Base-by-base conservation (phyloP, 352 stramenopile genomes). In the Globisporangium nunn region DNA sequence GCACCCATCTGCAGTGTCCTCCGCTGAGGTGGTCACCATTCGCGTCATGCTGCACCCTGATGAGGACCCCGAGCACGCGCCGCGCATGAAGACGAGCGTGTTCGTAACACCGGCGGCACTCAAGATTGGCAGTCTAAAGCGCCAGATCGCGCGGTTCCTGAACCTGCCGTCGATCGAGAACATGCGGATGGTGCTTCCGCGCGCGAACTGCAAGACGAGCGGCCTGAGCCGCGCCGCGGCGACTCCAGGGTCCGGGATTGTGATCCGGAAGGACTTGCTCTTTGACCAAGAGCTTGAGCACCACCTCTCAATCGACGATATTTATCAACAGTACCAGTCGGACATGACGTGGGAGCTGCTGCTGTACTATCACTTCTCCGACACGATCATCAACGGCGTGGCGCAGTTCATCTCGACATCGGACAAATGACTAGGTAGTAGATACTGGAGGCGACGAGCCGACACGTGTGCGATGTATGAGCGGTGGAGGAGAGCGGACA, bases 241-340 rank as follows among this genome's bases (percentile, higher is more conserved):
- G 41, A 66, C 64, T n/a, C 64, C 48, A 6, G 49, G 41, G 0
- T 54, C 56, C 8, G 45, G 55, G 39, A 49, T 67, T 15, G 58
- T 61, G 15, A 72, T 87, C 52, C 77, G 81, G 33, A 75, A 84
- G 41, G 81, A 92, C 52, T 58, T 92, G 59, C 68, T 71, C 50
- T 88, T 74, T 51, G 79, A 92, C 58, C 81, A 92, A 43, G 78
- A 89, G 60, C 67, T 90, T 7, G 73, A 88, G 52, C 70, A 88
- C 66, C 85, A 74, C 61, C 64, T 89, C 51, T 79, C 65, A 44
- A 68, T 92, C 54, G 71, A 75, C 56, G 81, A 89, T 75, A 84
- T 92, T 78, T 92, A 92, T 75, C 64, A 86, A 59, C 81, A 92
- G 68, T 92, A 90, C 61, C 74, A 68, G 50, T 84, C 81, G 70